Percentiles rank a stretch among this genome's conserved stretches.
phyloP scores from a whole-genome alignment of 345 rosid genomes.

The rapeseed (Brassica napus) region Da-Ae NC_063436.1:20784501-20785000 shows the following conservation, averaged over 20 bases:
- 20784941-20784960: constrained; percentile 76
- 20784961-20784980: constrained; percentile 82
- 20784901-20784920: constrained; percentile 90
- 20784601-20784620: not conserved
- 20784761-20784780: not conserved
- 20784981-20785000: not conserved
- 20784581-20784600: constrained; percentile 59
- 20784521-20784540: constrained; percentile 65
- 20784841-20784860: constrained; percentile 75
- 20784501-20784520: constrained; percentile 89
- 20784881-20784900: constrained; percentile 81
- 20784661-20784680: constrained; percentile 92
- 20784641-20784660: constrained; percentile 32
- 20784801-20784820: constrained; percentile 94
- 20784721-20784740: constrained; percentile 1
- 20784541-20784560: constrained; percentile 69
- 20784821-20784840: constrained; percentile 98
- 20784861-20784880: constrained; percentile 88
- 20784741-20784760: not conserved
- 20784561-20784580: constrained; percentile 89
- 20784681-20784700: constrained; percentile 80
- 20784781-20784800: constrained; percentile 83
- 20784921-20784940: constrained; percentile 79
- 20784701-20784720: constrained; percentile 23
- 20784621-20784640: not conserved